phyloP scores from a whole-genome alignment of 2,329 filamentous ascomycete genomes.

The Dothideomycetes sp. region DNA sequence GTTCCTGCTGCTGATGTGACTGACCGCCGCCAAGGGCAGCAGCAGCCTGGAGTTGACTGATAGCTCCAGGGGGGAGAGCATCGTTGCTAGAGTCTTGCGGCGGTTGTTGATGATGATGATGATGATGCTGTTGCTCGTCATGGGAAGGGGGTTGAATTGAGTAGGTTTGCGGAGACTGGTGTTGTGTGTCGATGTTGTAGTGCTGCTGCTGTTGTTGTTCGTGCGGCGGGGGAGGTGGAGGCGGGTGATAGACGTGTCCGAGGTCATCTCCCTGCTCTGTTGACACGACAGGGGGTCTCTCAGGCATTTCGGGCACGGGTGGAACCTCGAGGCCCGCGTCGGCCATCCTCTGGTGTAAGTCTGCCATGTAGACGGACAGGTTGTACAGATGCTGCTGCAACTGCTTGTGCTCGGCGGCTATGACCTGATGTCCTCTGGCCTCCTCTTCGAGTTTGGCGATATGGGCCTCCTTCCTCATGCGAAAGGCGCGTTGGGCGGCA shows the following conservation, averaged over 20 bases:
- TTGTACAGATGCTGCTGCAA: slow-evolving; percentile 83
- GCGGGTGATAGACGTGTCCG: slow-evolving; percentile 2
- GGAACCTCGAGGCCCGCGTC: slow-evolving; percentile 78
- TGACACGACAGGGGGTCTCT: slow-evolving; percentile 1
- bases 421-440: slow-evolving; percentile 66
- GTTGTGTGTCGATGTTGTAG: slow-evolving; percentile 3
- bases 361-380: slow-evolving; percentile 85
- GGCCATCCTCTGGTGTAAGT: slow-evolving; percentile 75
- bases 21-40: slow-evolving; percentile 21
- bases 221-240: not conserved
- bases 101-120: slow-evolving; percentile 15
- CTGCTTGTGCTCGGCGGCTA: slow-evolving; percentile 70
- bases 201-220: not conserved
- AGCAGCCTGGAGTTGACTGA: slow-evolving; percentile 28
- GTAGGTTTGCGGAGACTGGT: not conserved
- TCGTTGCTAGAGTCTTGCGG: slow-evolving; percentile 19
- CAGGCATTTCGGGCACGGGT: slow-evolving; percentile 50
- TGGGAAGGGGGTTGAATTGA: not conserved
- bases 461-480: slow-evolving; percentile 94
- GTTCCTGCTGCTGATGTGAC: not conserved
- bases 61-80: slow-evolving; percentile 26
- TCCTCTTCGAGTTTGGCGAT: slow-evolving; percentile 97
- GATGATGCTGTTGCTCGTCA: slow-evolving; percentile 19
- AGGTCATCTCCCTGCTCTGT: not conserved
- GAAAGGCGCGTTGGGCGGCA: slow-evolving; percentile 94